These are phyloP conservation scores for Colletotrichum liriopes DNA, from an alignment of 2,329 filamentous ascomycete genomes.

Conservation along the genomic window DNA sequence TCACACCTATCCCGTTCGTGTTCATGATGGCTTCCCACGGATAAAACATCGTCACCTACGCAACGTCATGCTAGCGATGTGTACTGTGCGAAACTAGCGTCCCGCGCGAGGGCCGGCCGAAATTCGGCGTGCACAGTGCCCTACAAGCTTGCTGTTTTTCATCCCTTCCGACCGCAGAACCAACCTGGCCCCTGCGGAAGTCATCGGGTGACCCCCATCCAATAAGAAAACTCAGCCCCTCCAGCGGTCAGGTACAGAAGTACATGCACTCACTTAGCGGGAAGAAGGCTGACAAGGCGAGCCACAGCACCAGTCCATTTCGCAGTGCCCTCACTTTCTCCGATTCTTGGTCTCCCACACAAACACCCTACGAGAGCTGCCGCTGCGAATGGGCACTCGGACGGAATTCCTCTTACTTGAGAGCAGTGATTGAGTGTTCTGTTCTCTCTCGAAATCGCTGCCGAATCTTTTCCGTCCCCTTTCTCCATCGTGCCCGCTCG, in stretches of 20 bases:
- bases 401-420: conserved; percentile 3
- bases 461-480: neutral
- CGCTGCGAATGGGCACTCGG: conserved; percentile 30
- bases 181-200: conserved; percentile 22
- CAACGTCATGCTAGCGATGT: neutral
- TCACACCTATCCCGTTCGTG: neutral
- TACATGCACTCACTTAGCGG: conserved; percentile 36
- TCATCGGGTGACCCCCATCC: conserved; percentile 19
- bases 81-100: neutral
- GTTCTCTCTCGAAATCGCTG: neutral
- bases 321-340: conserved; percentile 30
- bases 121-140: conserved; percentile 20
- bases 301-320: conserved; percentile 31
- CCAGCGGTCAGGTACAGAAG: conserved; percentile 36
- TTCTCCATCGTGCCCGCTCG: neutral
- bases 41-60: neutral
- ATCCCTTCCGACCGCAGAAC: conserved; percentile 27
- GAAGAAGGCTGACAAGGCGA: conserved; percentile 43
- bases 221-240: conserved; percentile 35
- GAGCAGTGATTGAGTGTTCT: conserved; percentile 26
- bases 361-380: conserved; percentile 20
- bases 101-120: neutral
- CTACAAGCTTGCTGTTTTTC: conserved; percentile 21
- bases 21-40: too few relatives aligned
- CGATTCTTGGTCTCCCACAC: conserved; percentile 27